Percentiles rank a stretch among this genome's conserved stretches.
phyloP scores from a whole-genome alignment of 176 grass and related monocot genomes.

The Panicum miliaceum region DNA sequence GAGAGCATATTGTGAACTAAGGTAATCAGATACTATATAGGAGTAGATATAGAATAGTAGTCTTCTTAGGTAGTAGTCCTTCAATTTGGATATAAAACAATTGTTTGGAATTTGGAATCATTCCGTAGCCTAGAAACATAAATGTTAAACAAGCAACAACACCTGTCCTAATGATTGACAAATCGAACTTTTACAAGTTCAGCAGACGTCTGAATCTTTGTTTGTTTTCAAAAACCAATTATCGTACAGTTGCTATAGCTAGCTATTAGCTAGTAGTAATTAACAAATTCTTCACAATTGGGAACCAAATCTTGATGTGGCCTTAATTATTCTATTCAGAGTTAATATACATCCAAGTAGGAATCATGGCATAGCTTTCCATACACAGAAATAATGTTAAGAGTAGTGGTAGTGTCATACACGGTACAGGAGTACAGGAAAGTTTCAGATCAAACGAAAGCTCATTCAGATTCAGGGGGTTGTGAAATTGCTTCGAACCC shows the following conservation, averaged over 20 bases:
- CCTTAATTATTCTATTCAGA: neutral
- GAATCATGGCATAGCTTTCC: neutral
- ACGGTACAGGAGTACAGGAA: neutral
- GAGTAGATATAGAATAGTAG: neutral
- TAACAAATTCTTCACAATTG: neutral
- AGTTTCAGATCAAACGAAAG: neutral
- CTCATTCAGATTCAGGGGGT: neutral
- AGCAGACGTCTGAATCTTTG: neutral
- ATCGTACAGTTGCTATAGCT: neutral
- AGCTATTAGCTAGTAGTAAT: neutral
- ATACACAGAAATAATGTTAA: neutral
- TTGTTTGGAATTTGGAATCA: conserved; percentile 12
- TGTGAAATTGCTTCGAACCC: neutral
- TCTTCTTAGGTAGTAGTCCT: neutral
- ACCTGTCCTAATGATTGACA: conserved; percentile 5
- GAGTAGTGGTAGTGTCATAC: neutral
- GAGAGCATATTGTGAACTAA: conserved; percentile 1
- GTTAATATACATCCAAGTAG: neutral
- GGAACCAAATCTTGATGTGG: neutral
- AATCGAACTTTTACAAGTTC: neutral
- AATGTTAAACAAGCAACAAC: neutral
- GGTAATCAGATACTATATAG: neutral
- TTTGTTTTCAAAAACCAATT: neutral
- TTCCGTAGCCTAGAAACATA: neutral
- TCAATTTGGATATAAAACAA: conserved; percentile 11